Evolutionary conservation across 2,329 filamentous ascomycete species (phyloP).

Genomic region (Fragosphaeria purpurea): DNA sequence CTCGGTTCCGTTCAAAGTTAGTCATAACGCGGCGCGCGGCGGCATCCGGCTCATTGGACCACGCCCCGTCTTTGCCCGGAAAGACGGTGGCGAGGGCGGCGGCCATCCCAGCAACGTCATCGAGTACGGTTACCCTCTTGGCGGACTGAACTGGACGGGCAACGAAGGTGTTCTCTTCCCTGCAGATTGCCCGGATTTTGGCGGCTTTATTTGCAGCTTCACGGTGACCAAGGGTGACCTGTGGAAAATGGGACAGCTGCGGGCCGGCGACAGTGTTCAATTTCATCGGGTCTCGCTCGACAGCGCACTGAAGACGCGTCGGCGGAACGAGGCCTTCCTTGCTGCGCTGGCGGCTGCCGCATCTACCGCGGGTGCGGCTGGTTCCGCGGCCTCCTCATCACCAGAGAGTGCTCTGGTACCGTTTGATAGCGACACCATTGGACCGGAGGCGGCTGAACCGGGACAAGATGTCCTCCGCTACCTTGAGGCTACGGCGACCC

Average conservation of each 20-base stretch:
- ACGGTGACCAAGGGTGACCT: slow-evolving; percentile 47
- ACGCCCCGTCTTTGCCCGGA: slow-evolving; percentile 46
- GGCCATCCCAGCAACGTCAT: slow-evolving; percentile 50
- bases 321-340: not conserved
- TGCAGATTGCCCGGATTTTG: slow-evolving; percentile 49
- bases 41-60: slow-evolving; percentile 52
- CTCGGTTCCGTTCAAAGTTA: slow-evolving; percentile 46
- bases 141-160: slow-evolving; percentile 50
- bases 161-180: slow-evolving; percentile 52
- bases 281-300: slow-evolving; percentile 41
- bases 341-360: not conserved
- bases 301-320: slow-evolving; percentile 24
- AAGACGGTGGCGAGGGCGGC: slow-evolving; percentile 52
- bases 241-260: slow-evolving; percentile 53
- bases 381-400: no score
- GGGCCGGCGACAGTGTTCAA: slow-evolving; percentile 44
- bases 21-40: slow-evolving; percentile 49
- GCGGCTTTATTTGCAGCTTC: slow-evolving; percentile 46
- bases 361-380: not conserved
- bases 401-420: no score
- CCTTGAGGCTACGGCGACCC: slow-evolving; percentile 4
- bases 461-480: not conserved
- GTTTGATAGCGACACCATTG: no score
- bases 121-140: slow-evolving; percentile 50
- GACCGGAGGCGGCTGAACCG: no score